Evolutionary conservation across 306 rosid species (phyloP).

Genomic region (Medicago lupulina): DNA sequence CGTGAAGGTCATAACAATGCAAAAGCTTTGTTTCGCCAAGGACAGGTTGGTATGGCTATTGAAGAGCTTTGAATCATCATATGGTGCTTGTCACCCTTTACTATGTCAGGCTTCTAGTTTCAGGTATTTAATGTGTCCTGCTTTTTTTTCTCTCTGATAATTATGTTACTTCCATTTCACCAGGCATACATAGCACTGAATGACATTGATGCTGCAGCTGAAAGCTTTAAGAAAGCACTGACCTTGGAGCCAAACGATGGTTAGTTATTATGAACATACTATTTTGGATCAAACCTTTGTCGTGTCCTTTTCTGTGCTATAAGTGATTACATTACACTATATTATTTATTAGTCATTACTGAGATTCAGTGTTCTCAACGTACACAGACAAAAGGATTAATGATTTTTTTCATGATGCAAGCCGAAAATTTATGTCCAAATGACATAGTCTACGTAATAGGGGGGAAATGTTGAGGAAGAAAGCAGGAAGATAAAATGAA

Average conservation of each 20-base stretch:
- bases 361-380: neutral
- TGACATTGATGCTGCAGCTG: conserved; percentile 88
- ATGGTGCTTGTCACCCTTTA: conserved; percentile 15
- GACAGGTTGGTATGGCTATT: conserved; percentile 76
- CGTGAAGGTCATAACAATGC: conserved; percentile 90
- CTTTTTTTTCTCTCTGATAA: conserved; percentile 38
- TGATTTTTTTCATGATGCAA: neutral
- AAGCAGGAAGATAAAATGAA: too few species aligned
- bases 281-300: conserved; percentile 21
- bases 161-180: conserved; percentile 32
- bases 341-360: too few species aligned
- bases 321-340: too few species aligned
- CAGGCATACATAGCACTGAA: conserved; percentile 84
- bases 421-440: conserved; percentile 13
- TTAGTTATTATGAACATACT: conserved; percentile 41
- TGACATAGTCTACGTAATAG: too few species aligned
- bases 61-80: neutral
- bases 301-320: neutral
- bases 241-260: conserved; percentile 92
- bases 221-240: conserved; percentile 78
- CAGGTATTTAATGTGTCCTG: conserved; percentile 18
- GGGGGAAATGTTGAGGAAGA: too few species aligned
- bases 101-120: conserved; percentile 15
- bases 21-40: conserved; percentile 95
- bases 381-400: neutral